A percentile compares a stretch with the other conserved stretches of the same genome.
These are phyloP conservation scores for Bjerkandera adusta DNA, from an alignment of 1,284 basidiomycete species.

Conservation along the genomic window DNA sequence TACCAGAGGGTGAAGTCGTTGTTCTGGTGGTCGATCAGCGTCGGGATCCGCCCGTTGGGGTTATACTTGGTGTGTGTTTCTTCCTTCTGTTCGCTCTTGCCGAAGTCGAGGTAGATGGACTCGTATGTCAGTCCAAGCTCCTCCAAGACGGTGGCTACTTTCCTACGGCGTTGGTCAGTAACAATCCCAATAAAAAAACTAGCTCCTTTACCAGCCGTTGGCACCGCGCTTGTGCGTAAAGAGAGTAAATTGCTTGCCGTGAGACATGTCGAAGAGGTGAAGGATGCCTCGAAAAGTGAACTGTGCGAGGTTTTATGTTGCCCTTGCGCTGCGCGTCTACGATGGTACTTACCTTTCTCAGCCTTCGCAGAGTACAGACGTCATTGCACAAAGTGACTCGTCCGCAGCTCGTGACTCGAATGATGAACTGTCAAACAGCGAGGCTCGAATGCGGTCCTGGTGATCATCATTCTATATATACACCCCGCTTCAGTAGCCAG, in stretches of 20 bases:
- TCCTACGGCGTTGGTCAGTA: conserved; percentile 1
- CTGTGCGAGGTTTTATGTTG: no score
- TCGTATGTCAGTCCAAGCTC: conserved; percentile 27
- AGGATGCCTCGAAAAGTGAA: no score
- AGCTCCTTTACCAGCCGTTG: conserved; percentile 11
- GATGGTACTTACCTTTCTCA: no score
- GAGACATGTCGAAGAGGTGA: conserved; percentile 20
- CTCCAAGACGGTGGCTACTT: conserved; percentile 22
- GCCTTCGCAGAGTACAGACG: no score
- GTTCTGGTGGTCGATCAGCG: conserved; percentile 31
- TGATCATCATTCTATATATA: no score
- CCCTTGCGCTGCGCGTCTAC: no score
- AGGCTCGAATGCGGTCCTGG: no score
- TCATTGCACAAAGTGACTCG: no score
- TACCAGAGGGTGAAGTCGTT: conserved; percentile 21
- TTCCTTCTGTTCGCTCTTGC: conserved; percentile 24
- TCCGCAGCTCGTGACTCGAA: no score
- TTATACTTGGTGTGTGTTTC: conserved; percentile 20
- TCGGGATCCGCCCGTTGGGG: conserved; percentile 29
- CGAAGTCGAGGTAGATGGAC: conserved; percentile 24
- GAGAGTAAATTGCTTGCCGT: conserved; percentile 26
- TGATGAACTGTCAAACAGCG: no score
- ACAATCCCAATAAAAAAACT: background rate
- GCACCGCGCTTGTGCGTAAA: conserved; percentile 21
- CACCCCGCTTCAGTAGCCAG: no score